These are phyloP conservation scores for Pontederia paniculata DNA, from an alignment of 176 grass and related monocot genomes.

Conservation along the genomic window DNA sequence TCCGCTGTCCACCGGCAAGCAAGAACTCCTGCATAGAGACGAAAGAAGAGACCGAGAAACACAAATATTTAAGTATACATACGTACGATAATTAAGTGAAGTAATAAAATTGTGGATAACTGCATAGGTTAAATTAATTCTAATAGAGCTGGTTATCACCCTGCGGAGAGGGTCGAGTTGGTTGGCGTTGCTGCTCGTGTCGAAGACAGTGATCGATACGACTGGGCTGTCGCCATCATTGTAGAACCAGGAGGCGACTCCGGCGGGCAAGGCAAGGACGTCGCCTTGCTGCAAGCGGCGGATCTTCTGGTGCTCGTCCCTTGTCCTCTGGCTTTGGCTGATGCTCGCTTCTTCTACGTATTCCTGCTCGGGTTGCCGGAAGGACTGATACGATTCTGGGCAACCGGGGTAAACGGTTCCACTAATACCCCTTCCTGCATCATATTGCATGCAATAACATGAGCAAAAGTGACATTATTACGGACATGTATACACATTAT, in stretches of 20 bases:
- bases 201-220: constrained; percentile 21
- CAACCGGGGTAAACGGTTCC: constrained; percentile 1
- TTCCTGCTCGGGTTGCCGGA: not conserved
- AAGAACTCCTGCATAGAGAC: constrained; percentile 23
- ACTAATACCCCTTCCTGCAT: not conserved
- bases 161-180: constrained; percentile 28
- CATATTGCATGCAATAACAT: too few relatives aligned
- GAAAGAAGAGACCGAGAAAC: not conserved
- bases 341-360: not conserved
- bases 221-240: constrained; percentile 22
- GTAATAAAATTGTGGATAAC: too few relatives aligned
- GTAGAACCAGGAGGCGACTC: too few relatives aligned
- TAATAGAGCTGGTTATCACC: constrained; percentile 1
- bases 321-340: not conserved
- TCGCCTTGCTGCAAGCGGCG: constrained; percentile 12
- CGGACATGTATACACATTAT: not conserved
- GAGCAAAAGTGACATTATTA: too few relatives aligned
- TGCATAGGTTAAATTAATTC: not conserved
- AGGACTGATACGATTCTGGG: constrained; percentile 5
- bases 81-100: not conserved
- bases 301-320: too few relatives aligned
- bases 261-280: constrained; percentile 27
- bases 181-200: constrained; percentile 26
- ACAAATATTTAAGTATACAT: too few relatives aligned
- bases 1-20: too few relatives aligned